phyloP scores from a whole-genome alignment of 169 alveolate genomes.

The Plasmodium gonderi region DNA sequence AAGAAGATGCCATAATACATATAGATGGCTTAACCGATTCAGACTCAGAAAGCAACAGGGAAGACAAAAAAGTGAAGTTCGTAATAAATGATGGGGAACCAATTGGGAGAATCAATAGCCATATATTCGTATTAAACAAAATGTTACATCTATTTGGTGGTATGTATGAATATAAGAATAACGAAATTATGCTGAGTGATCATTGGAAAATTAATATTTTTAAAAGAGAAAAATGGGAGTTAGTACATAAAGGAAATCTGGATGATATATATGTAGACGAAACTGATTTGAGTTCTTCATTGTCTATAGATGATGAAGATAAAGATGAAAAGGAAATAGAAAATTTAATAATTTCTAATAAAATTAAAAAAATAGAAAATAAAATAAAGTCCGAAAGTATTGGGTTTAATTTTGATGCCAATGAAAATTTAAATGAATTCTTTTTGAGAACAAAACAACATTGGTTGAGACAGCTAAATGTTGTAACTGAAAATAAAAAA shows the following conservation, averaged over 20 bases:
- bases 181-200: slow-evolving; percentile 83
- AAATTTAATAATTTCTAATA: slow-evolving; percentile 42
- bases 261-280: slow-evolving; percentile 78
- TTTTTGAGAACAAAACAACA: slow-evolving; percentile 83
- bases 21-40: slow-evolving; percentile 30
- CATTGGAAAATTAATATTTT: slow-evolving; percentile 84
- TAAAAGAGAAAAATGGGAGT: slow-evolving; percentile 83
- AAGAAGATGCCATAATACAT: slow-evolving; percentile 10
- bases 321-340: slow-evolving; percentile 71
- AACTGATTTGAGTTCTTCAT: slow-evolving; percentile 39
- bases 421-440: slow-evolving; percentile 83
- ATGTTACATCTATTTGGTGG: slow-evolving; percentile 83
- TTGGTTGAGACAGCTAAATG: slow-evolving; percentile 79
- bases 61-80: slow-evolving; percentile 28
- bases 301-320: slow-evolving; percentile 73
- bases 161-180: slow-evolving; percentile 81
- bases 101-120: slow-evolving; percentile 79
- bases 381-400: slow-evolving; percentile 20
- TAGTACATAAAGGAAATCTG: slow-evolving; percentile 80
- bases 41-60: slow-evolving; percentile 37
- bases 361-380: slow-evolving; percentile 70
- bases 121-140: slow-evolving; percentile 78
- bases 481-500: slow-evolving; percentile 27
- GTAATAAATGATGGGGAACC: slow-evolving; percentile 64
- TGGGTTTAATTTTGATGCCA: slow-evolving; percentile 52